Base-by-base conservation (phyloP, 2,329 filamentous ascomycete genomes). In the Sarocladiaceae sp. region DNA sequence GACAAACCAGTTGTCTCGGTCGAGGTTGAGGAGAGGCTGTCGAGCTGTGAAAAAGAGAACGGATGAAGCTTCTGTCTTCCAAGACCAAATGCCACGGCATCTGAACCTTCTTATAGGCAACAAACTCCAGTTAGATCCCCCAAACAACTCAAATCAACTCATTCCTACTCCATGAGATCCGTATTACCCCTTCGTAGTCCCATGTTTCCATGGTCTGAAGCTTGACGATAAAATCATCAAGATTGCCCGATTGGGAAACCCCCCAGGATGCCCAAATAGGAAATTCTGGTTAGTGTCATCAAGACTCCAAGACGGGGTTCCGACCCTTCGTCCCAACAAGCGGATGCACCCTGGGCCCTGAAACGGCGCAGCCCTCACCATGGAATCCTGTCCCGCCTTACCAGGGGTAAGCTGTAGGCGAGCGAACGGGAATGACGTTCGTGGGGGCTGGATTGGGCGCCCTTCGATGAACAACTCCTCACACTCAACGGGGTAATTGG, bases 281-380 rank as follows among this genome's bases (percentile, higher is more conserved):
- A 36, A 36, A 50, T 36, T 25, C 13, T 50, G 47, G n/a, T 50
- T 50, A 4, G 22, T 37, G 47, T 50, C 47, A 50, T 50, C 47
- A 50, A 25, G n/a, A n/a, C n/a, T n/a, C n/a, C n/a, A n/a, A n/a
- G n/a, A n/a, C n/a, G n/a, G n/a, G n/a, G n/a, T n/a, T n/a, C n/a
- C n/a, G n/a, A n/a, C n/a, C n/a, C n/a, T n/a, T n/a, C 33, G 33
- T 10, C 33, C 8, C 8, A 8, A n/a, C 8, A 12, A 17, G 5
- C 5, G 33, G 33, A 36, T n/a, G 33, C 6, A n/a, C 8, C 7
- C n/a, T 12, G 5, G 22, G 22, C 23, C 22, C 40, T 44, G 40
- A 44, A 44, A 44, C 40, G 12, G 23, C 12, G 22, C 20, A 26
- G 8, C 23, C 40, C 40, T 25, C 40, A 44, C 40, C 40, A 44